phyloP scores from a whole-genome alignment of 345 rosid genomes.

The Arabidopsis thaliana region DNA sequence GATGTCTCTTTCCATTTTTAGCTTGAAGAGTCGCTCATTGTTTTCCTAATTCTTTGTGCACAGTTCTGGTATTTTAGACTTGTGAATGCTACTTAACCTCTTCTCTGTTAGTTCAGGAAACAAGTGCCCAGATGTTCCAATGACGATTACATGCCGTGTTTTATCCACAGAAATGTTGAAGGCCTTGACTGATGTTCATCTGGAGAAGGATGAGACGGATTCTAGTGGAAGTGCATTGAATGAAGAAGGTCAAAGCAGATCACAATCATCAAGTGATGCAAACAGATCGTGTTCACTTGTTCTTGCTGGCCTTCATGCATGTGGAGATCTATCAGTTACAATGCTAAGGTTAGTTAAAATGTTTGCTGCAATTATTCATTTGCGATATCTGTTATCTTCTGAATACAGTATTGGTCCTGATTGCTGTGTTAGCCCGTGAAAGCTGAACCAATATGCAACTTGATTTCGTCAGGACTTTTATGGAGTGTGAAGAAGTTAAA shows the following conservation, averaged over 20 bases:
- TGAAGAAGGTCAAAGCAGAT: conserved; percentile 24
- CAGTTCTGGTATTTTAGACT: conserved; percentile 33
- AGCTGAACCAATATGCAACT: conserved; percentile 35
- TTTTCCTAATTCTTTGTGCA: background rate
- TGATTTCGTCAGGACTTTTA: conserved; percentile 61
- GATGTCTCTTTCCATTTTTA: conserved; percentile 8
- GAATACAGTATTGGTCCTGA: conserved; percentile 4
- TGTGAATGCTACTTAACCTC: conserved; percentile 42
- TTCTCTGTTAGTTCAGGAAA: conserved; percentile 68
- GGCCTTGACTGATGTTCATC: conserved; percentile 51
- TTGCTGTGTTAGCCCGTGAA: conserved; percentile 13
- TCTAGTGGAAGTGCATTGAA: conserved; percentile 37
- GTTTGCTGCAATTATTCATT: conserved; percentile 15
- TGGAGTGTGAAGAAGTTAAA: conserved; percentile 69
- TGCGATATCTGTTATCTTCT: background rate
- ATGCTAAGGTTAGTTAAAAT: conserved; percentile 78
- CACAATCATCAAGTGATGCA: conserved; percentile 39
- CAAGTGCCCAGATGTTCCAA: conserved; percentile 59
- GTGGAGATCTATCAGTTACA: conserved; percentile 94
- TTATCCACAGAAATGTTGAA: conserved; percentile 71
- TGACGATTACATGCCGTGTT: conserved; percentile 73
- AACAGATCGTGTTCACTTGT: conserved; percentile 55
- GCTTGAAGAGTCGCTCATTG: conserved; percentile 1
- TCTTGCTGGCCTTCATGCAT: conserved; percentile 97
- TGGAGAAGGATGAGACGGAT: conserved; percentile 44